Base-by-base conservation (phyloP, 768 basidiomycete species). In the Postia placenta region DNA sequence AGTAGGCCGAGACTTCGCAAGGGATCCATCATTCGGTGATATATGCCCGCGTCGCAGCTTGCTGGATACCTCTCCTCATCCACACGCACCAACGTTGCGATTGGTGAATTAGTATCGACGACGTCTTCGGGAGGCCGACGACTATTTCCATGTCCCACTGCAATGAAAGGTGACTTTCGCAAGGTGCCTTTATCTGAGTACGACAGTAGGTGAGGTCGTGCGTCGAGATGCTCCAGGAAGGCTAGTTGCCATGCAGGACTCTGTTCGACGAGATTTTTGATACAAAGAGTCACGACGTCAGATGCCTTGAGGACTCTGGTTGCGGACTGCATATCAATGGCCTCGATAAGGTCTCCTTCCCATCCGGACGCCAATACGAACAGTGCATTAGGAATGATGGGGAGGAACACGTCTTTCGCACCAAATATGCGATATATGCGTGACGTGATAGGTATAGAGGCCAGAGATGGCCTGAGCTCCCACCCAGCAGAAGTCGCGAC, bases 1-100 rank as follows among this genome's bases (percentile, higher is more conserved):
- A 53, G 35, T 11, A 53, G 36, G 9, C 42, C 33, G 19, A 53
- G 42, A 19, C 7, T 11, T 5, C 28, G 19, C 6, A 53, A 35
- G 17, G 20, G 11, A 15, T 41, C 20, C 3, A 38, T 25, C 24
- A 49, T 49, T 7, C n/a, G 14, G 2, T 11, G 6, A 15, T 47
- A 38, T 4, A 26, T 40, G n/a, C 23, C 46, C 37, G 19, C 30
- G 11, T 19, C 20, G 46, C 39, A 38, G 45, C 40, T 11, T 0
- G 38, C 7, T 14, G 20, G 15, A 9, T 7, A 39, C 17, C 38
- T 9, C 38, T 9, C 7, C 19, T 39, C 38, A 6, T 39, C 38
- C 19, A 17, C 15, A 6, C 7, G 17, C 11, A 39, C 38, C 9
- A 39, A 17, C 9, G 7, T 9, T 11, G 38, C 12, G 20, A 39